Percentiles rank a stretch among this genome's conserved stretches.
These are phyloP conservation scores for Botrytis deweyae DNA, from an alignment of 2,329 filamentous ascomycete genomes.

Conservation along the genomic window DNA sequence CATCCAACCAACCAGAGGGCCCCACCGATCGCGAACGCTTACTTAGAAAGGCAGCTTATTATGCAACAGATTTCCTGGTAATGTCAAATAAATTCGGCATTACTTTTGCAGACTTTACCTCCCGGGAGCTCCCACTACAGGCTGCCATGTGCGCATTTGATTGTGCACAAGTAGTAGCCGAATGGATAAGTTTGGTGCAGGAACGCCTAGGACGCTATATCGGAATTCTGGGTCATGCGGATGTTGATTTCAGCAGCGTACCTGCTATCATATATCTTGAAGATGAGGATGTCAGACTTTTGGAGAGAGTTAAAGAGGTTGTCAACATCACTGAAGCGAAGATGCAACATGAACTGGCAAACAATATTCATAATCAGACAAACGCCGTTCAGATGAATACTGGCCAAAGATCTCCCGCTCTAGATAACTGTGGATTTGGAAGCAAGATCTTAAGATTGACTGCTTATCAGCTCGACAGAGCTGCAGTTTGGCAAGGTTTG, in stretches of 20 bases:
- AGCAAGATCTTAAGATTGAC: conserved; percentile 82
- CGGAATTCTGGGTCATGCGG: conserved; percentile 80
- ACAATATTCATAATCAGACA: conserved; percentile 49
- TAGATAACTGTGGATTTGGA: conserved; percentile 71
- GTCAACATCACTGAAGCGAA: conserved; percentile 76
- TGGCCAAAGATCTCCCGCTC: conserved; percentile 52
- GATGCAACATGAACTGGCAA: conserved; percentile 61
- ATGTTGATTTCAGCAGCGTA: conserved; percentile 75
- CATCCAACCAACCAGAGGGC: conserved; percentile 40
- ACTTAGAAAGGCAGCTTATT: conserved; percentile 90
- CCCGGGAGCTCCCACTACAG: conserved; percentile 82
- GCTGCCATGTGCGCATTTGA: conserved; percentile 91
- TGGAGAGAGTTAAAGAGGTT: conserved; percentile 80
- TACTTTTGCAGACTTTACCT: conserved; percentile 80
- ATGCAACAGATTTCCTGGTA: conserved; percentile 85
- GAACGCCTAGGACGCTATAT: conserved; percentile 89
- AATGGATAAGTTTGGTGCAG: conserved; percentile 92
- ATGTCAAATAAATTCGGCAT: conserved; percentile 86
- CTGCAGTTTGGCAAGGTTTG: conserved; percentile 89
- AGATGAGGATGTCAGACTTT: conserved; percentile 83
- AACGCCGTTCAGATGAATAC: conserved; percentile 51
- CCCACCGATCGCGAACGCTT: conserved; percentile 79
- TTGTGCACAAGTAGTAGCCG: conserved; percentile 87
- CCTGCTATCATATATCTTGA: conserved; percentile 88
- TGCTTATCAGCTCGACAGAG: conserved; percentile 83